Conservation (phyloP, 257 asterid genomes). For the Petrea volubilis region DNA sequence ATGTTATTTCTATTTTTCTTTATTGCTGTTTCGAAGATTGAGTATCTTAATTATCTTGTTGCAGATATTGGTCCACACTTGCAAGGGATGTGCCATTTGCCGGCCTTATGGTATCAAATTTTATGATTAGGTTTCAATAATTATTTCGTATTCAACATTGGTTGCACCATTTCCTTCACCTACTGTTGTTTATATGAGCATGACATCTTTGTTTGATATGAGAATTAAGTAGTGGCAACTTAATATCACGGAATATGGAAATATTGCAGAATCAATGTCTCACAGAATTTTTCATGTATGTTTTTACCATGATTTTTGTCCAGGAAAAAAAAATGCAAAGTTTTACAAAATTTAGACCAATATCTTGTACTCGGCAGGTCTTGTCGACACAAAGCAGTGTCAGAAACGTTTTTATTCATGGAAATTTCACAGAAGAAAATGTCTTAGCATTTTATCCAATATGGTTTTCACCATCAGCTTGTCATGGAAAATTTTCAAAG, state of each 20-base stretch:
- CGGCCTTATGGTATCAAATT: conserved; percentile 70
- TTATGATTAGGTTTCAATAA: conserved; percentile 17
- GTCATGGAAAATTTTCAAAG: neutral
- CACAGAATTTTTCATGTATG: neutral
- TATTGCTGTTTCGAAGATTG: conserved; percentile 1
- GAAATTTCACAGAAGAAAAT: conserved; percentile 2
- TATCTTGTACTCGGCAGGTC: neutral
- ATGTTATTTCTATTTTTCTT: neutral
- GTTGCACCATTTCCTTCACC: conserved; percentile 11
- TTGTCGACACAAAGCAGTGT: neutral
- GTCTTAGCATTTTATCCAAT: neutral
- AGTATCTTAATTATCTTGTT: conserved; percentile 19
- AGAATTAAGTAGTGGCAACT: neutral
- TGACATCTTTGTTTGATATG: neutral
- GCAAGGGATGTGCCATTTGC: conserved; percentile 90
- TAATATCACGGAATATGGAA: neutral
- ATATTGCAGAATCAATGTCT: neutral
- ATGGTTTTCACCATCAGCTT: neutral
- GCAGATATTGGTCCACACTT: conserved; percentile 85
- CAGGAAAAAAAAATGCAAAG: neutral
- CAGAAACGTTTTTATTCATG: neutral
- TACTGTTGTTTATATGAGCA: neutral
- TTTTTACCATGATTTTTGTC: neutral
- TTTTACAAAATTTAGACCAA: neutral
- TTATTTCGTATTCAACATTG: neutral